Percentiles rank a stretch among this genome's conserved stretches.
Evolutionary conservation across 129 eudicot genomes (phyloP).

Genomic region (Helianthus tuberosus): DNA sequence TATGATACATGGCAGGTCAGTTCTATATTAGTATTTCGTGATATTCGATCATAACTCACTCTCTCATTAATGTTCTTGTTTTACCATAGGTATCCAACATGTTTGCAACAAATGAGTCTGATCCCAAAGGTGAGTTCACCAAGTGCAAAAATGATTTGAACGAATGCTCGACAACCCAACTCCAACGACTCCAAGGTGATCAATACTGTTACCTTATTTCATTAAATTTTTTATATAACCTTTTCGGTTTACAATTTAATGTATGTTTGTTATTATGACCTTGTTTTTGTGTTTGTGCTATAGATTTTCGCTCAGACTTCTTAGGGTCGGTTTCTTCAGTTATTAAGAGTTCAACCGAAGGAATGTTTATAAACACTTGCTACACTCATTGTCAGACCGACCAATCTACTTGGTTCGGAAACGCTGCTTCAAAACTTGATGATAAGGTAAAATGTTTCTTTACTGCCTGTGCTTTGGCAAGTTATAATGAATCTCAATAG

Average conservation of each 20-base stretch:
- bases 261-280: no score
- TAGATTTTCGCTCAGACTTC: constrained; percentile 38
- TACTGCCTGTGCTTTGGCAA: not conserved
- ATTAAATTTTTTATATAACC: not conserved
- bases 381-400: constrained; percentile 46
- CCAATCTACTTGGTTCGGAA: constrained; percentile 32
- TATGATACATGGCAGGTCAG: constrained; percentile 51
- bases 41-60: not conserved
- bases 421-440: constrained; percentile 20
- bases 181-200: constrained; percentile 35
- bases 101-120: constrained; percentile 38
- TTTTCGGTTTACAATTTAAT: not conserved
- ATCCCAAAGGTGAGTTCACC: constrained; percentile 30
- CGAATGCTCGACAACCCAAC: constrained; percentile 30
- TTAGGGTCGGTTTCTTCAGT: constrained; percentile 17
- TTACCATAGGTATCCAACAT: constrained; percentile 30
- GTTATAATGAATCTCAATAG: no score
- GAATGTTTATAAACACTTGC: constrained; percentile 51
- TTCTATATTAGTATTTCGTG: not conserved
- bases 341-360: constrained; percentile 14
- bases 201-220: not conserved
- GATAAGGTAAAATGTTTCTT: constrained; percentile 27
- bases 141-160: constrained; percentile 30
- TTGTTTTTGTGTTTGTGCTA: not conserved
- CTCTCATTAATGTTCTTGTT: not conserved